phyloP scores from a whole-genome alignment of 176 grass and related monocot species.

The Zizania latifolia region DNA sequence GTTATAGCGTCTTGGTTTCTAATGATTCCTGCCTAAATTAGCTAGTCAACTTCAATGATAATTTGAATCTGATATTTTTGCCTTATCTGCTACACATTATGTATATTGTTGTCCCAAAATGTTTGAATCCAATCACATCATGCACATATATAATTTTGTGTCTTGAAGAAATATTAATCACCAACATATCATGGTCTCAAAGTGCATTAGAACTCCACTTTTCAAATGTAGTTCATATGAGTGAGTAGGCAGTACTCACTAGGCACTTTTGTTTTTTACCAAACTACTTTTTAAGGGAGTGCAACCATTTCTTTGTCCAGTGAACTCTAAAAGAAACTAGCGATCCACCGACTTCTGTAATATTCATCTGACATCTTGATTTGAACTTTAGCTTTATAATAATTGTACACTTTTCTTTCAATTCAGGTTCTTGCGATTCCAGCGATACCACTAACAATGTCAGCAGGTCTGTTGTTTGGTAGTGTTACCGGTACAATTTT shows the following conservation, averaged over 20 bases:
- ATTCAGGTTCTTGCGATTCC: constrained; percentile 94
- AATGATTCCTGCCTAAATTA: neutral
- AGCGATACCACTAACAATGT: constrained; percentile 97
- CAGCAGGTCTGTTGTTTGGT: constrained; percentile 84
- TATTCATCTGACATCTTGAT: neutral
- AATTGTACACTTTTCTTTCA: neutral
- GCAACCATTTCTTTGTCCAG: neutral
- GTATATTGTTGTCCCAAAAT: neutral
- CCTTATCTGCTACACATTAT: neutral
- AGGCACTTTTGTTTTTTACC: neutral
- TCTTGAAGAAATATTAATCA: neutral
- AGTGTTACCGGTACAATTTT: constrained; percentile 80
- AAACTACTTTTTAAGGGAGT: neutral
- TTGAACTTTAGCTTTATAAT: constrained; percentile 13
- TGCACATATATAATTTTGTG: neutral
- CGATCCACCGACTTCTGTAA: neutral
- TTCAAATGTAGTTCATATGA: neutral
- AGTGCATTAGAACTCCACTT: neutral
- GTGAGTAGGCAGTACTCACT: neutral
- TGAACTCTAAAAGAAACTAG: neutral
- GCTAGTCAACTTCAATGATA: neutral
- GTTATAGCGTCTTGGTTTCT: neutral
- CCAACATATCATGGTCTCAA: neutral
- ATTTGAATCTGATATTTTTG: neutral
- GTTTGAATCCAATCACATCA: neutral